Base-by-base conservation (phyloP, 495 filamentous ascomycete genomes). In the Penicillium manginii region DNA sequence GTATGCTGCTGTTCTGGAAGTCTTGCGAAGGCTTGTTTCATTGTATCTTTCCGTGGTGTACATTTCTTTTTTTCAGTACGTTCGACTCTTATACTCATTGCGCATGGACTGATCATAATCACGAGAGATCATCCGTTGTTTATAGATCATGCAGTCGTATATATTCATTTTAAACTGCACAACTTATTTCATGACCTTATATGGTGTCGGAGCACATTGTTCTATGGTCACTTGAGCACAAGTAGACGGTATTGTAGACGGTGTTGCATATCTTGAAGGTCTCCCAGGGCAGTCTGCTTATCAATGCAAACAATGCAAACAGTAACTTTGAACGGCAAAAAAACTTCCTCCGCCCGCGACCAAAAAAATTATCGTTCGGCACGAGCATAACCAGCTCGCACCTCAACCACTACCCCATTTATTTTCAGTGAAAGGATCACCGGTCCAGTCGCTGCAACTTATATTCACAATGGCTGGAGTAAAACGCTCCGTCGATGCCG, bases 401-500 rank as follows among this genome's bases (percentile, higher is more conserved):
- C 54, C 40, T 37, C 49, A 35, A 55, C 57, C 49, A 54, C n/a
- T 54, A 29, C 47, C 37, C 19, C 11, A 53, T 60, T 59, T 60
- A 54, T 50, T 21, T 57, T 52, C 52, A 35, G 40, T 50, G 48
- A 35, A 40, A 39, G 22, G 43, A 52, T n/a, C 33, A 47, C 43
- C 39, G 11, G 23, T 40, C 57, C 42, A 17, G 58, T 67, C 58
- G 55, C 58, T 52, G 49, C 35, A 17, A 52, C 49, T 18, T 48
- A 46, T 54, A 12, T 35, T 62, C 49, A 71, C 32, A 19, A 79
- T 80, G 78, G 71, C 73, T 57, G 78, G 78, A 62, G 60, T 78
- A 7, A 80, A 80, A 62, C 76, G 78, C 54, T 62, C 62, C 8
- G 76, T 79, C 54, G 78, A 79, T 43, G 51, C 65, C 55, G 67